Evolutionary conservation across 2,329 filamentous ascomycete genomes (phyloP), one percentile per base, ranked within the genome.

Genomic region (Laburnicola sp.): DNA sequence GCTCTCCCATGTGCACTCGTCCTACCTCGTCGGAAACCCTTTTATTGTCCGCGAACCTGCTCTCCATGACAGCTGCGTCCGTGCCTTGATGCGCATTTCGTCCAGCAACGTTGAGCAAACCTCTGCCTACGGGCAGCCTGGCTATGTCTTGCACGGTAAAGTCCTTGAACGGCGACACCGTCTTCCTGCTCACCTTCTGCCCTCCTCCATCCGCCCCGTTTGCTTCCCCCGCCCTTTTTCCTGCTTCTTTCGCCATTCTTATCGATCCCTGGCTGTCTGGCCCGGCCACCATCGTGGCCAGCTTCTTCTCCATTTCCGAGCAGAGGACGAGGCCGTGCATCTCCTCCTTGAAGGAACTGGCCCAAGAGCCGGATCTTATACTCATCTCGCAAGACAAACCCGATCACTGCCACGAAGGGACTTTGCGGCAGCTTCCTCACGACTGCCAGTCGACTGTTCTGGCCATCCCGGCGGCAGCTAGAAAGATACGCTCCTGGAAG

Each of bases 231-330:
- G 66, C 62, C 50, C 62, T 69, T 37, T 73, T 74, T 27, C 76
- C 77, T 9, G 76, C 56, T 28, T 78, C 81, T 3, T 90, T 87
- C 69, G 84, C 81, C 11, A 80, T 91, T 46, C 78, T 91, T 35
- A 72, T 91, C 44, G 87, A 92, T 66, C 88, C 88, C 3, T 90
- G 86, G 84, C 77, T 89, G 28, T 76, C 77, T 8, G 84, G 85
- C 0, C 74, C 81, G 3, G 83, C 84, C 8, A 82, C 80, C 46
- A 80, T 86, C 55, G 77, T 83, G 60, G 83, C 84, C 62, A 76
- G 81, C 26, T 80, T 78, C 62, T 85, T 89, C 68, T 85, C 84
- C 21, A 79, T 78, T 34, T 80, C 84, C 2, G 77, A 77, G 39
- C 84, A 84, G 56, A 83, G 76, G 37, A 69, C 77, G 16, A 75